Evolutionary conservation across 176 grass and related monocot genomes (phyloP), one percentile per base, ranked within the genome.

Genomic region (Carex kokanica): DNA sequence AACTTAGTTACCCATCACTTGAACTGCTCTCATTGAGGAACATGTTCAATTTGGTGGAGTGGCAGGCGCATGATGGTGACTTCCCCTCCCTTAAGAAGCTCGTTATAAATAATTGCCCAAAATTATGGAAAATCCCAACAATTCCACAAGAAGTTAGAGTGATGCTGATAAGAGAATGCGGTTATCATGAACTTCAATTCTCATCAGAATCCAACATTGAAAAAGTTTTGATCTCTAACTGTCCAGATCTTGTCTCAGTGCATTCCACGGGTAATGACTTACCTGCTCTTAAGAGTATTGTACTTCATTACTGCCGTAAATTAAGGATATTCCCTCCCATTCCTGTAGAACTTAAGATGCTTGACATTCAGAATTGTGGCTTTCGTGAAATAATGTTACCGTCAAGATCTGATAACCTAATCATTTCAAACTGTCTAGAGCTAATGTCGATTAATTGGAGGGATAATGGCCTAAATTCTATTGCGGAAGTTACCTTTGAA

Each of bases 1-100:
- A 45, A 45, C 17, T 11, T 20, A 11, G 8, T 20, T 71, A 10
- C 67, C 38, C 8, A 43, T 41, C 67, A 41, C 34, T 71, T 41
- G 36, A 43, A 43, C 17, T 43, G 38, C 36, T 71, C 36, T 71
- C 18, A 8, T 43, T 71, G 7, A 43, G 38, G 34, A 71, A 71
- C 67, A 43, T 71, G 34, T 38, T 21, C 36, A 43, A 71, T 43
- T 71, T 71, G 67, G 67, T 71, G 18, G 36, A 71, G 67, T 71
- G 67, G 67, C 36, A n/a, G 15, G 18, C 18, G 18, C 4, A 4
- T 12, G 67, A 45, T 8, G 18, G 36, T 1, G 67, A 43, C 17
- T 80, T 63, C 29, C 56, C 78, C n/a, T 5, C 16, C 12, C 55
- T 80, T 62, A 45, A 80, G 29, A 20, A 80, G 11, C 78, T 80